Evolutionary conservation across 805 yeast species (phyloP), one percentile per base, ranked within the genome.

Genomic region (Barnettozyma salicaria): DNA sequence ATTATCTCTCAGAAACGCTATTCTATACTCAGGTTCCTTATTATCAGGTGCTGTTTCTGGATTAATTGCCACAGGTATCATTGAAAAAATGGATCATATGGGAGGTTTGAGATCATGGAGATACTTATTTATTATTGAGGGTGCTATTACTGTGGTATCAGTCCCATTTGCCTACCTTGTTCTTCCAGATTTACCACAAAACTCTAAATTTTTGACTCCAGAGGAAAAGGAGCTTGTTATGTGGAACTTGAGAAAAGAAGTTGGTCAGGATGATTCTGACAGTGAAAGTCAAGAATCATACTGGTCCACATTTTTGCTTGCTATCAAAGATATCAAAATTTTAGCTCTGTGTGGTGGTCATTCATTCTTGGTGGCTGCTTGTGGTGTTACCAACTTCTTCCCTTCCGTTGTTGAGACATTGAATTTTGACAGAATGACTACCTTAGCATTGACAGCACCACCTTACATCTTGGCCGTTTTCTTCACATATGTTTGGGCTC

Each of bases 301-400:
- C 32, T 52, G 48, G 38, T 57, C 65, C 19, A 61, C 69, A 1
- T 55, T 67, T 37, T 36, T 52, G 22, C 46, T 68, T 26, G 63
- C 72, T 5, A 36, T 59, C 26, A 59, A 53, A 31, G 76, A 70
- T 44, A 34, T 58, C 29, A 70, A 70, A 39, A 67, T 66, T n/a
- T 69, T 74, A 74, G 50, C 62, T n/a, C 50, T 69, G 25, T 63
- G 70, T 13, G 69, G 67, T 32, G 59, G 61, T 35, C 57, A 68
- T 19, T 57, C 72, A 2, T 57, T 56, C 39, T 56, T 69, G 21
- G 80, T 72, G 34, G 76, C 76, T 19, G 78, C 80, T 27, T 70
- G 76, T 45, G 79, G 80, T 53, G 78, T 74, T 32, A 72, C 78
- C 14, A 70, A 74, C 50, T 75, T 73, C 52, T 76, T 74, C 63